These are phyloP conservation scores for Boletus sp. DNA, from an alignment of 1,284 basidiomycete species.

Conservation along the genomic window DNA sequence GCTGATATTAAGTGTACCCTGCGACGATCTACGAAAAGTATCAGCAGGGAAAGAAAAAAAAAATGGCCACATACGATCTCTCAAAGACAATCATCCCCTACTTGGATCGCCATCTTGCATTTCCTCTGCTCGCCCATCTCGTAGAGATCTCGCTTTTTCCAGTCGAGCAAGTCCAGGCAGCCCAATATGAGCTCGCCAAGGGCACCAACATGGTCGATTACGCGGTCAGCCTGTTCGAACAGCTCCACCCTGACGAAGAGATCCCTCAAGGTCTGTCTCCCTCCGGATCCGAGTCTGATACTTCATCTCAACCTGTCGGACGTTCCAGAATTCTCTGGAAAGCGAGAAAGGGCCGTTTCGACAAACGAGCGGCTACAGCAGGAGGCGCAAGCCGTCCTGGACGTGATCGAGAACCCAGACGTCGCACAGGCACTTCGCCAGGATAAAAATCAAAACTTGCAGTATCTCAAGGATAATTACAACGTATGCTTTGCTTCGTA, in stretches of 20 bases:
- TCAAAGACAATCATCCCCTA: constrained; percentile 90
- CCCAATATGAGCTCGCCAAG: constrained; percentile 96
- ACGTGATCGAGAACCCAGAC: constrained; percentile 95
- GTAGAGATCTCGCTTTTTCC: constrained; percentile 71
- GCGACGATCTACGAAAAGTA: too few relatives aligned
- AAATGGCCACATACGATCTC: constrained; percentile 84
- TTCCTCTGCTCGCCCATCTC: constrained; percentile 89
- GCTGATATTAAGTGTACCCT: constrained; percentile 2
- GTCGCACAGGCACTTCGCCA: constrained; percentile 87
- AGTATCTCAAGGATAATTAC: constrained; percentile 92
- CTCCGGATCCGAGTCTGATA: neutral
- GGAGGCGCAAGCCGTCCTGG: constrained; percentile 88
- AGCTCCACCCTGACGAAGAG: constrained; percentile 68
- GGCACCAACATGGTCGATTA: constrained; percentile 97
- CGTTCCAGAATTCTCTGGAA: constrained; percentile 70
- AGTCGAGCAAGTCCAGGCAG: constrained; percentile 70
- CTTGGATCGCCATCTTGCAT: constrained; percentile 91
- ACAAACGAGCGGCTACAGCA: constrained; percentile 82
- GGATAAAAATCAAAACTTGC: constrained; percentile 95
- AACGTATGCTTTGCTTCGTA: constrained; percentile 51
- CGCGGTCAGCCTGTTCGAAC: constrained; percentile 73
- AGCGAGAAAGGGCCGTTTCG: constrained; percentile 77
- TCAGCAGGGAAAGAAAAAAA: constrained; percentile 17
- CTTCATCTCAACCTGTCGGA: neutral
- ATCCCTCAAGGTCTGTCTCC: constrained; percentile 55